Conservation (phyloP, 805 yeast species). For the Nakazawaea anatomiae region DNA sequence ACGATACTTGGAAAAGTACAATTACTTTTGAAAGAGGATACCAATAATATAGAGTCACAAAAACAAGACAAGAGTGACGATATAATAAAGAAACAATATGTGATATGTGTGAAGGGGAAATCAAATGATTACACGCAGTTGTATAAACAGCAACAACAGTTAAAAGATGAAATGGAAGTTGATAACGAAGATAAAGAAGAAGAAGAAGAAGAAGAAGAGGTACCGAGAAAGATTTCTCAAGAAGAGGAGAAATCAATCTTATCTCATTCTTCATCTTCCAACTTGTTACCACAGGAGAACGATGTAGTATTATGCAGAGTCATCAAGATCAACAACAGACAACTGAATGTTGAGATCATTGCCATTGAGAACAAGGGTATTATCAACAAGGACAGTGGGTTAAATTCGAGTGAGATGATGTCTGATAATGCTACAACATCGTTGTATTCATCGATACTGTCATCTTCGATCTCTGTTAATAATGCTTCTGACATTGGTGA, state of each 20-base stretch:
- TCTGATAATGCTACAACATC: constrained; percentile 16
- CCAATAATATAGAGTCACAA: constrained; percentile 6
- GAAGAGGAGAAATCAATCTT: constrained; percentile 1
- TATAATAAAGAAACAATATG: constrained; percentile 17
- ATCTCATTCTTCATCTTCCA: constrained; percentile 21
- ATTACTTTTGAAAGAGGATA: constrained; percentile 19
- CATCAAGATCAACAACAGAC: constrained; percentile 56
- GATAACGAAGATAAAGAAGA: neutral
- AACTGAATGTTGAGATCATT: constrained; percentile 73
- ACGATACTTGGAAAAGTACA: constrained; percentile 59
- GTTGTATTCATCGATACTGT: constrained; percentile 22
- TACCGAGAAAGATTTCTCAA: constrained; percentile 2
- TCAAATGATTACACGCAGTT: constrained; percentile 22
- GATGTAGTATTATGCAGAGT: constrained; percentile 78
- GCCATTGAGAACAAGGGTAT: constrained; percentile 36
- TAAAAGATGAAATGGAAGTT: neutral
- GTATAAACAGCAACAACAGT: constrained; percentile 9
- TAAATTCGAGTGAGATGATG: neutral
- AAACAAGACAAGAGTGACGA: constrained; percentile 8
- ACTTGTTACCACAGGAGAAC: constrained; percentile 72
- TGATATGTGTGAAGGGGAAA: constrained; percentile 27
- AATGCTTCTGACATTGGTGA: constrained; percentile 76
- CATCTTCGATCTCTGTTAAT: constrained; percentile 31
- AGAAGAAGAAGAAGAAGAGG: neutral
- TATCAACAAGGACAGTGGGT: constrained; percentile 33